Percentiles rank a stretch among this genome's conserved stretches.
Evolutionary conservation across 2,329 filamentous ascomycete genomes (phyloP).

Genomic region (Bertia moriformis): DNA sequence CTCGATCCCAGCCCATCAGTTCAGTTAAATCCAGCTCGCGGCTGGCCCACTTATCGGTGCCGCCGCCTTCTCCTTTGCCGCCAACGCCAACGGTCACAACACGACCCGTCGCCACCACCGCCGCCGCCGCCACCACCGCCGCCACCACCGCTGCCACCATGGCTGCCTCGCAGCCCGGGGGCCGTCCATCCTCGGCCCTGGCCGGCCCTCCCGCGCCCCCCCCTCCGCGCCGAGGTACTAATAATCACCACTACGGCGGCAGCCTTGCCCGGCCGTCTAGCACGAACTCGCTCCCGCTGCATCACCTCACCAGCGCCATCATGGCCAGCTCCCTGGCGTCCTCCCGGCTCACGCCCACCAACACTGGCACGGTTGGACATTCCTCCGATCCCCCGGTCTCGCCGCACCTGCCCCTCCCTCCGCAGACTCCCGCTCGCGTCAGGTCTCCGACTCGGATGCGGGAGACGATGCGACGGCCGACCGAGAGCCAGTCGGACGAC

Average conservation of each 20-base stretch:
- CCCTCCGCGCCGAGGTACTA: constrained; percentile 7
- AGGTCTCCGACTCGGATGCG: constrained; percentile 44
- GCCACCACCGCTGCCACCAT: constrained; percentile 3
- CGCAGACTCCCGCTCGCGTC: constrained; percentile 17
- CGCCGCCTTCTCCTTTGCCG: constrained; percentile 11
- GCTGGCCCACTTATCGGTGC: constrained; percentile 2
- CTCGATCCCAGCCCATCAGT: constrained; percentile 9
- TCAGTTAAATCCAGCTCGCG: too few relatives aligned
- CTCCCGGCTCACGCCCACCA: constrained; percentile 33
- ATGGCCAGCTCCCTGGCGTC: constrained; percentile 61
- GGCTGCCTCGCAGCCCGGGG: too few relatives aligned
- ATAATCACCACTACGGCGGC: too few relatives aligned
- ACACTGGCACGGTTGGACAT: constrained; percentile 22
- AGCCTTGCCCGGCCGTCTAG: too few relatives aligned
- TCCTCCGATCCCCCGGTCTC: too few relatives aligned
- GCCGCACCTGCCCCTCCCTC: too few relatives aligned
- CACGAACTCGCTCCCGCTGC: constrained; percentile 45
- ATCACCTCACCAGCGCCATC: constrained; percentile 59
- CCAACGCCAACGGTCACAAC: background rate
- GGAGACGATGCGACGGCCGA: constrained; percentile 47
- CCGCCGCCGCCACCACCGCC: constrained; percentile 5
- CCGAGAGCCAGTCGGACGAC: constrained; percentile 26
- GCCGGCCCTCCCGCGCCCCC: constrained; percentile 8
- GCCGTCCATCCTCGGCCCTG: too few relatives aligned
- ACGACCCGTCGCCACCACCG: background rate